Percentiles rank a stretch among this genome's conserved stretches.
phyloP scores from a whole-genome alignment of 148 eudicot species.

The Fagopyrum tataricum region DNA sequence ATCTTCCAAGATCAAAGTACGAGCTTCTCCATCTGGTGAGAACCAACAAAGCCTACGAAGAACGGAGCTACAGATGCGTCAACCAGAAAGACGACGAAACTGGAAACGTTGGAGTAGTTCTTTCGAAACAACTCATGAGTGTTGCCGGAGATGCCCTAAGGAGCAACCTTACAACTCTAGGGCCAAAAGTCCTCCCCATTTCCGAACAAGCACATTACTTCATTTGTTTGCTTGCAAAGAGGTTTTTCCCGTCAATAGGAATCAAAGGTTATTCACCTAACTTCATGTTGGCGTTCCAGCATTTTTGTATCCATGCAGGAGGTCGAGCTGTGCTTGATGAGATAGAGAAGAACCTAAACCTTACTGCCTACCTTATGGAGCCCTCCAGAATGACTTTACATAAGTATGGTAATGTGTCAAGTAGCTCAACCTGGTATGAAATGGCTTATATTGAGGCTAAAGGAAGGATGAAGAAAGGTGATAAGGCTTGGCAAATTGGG shows the following conservation, averaged over 20 bases:
- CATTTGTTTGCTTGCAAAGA: background rate
- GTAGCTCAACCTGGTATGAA: slow-evolving; percentile 12
- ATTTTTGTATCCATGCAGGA: slow-evolving; percentile 13
- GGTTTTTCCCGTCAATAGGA: background rate
- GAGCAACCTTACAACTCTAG: slow-evolving; percentile 9
- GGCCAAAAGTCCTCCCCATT: slow-evolving; percentile 12
- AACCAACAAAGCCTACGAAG: slow-evolving; percentile 10
- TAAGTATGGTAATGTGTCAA: slow-evolving; percentile 1
- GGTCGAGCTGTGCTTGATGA: slow-evolving; percentile 12
- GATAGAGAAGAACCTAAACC: slow-evolving; percentile 12
- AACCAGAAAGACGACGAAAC: slow-evolving; percentile 9
- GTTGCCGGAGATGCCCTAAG: slow-evolving; percentile 12
- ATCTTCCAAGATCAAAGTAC: slow-evolving; percentile 5
- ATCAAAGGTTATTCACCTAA: slow-evolving; percentile 11
- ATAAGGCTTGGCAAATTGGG: slow-evolving; percentile 2
- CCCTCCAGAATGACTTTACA: slow-evolving; percentile 12
- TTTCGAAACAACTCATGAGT: slow-evolving; percentile 12
- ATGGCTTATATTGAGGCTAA: slow-evolving; percentile 1
- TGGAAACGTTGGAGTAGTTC: background rate
- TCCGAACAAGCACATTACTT: slow-evolving; percentile 7
- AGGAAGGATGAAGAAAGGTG: slow-evolving; percentile 9
- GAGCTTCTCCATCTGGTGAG: slow-evolving; percentile 10
- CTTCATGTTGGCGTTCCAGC: slow-evolving; percentile 11
- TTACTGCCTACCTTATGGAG: slow-evolving; percentile 8
- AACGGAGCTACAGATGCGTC: slow-evolving; percentile 8